A percentile compares a stretch with the other conserved stretches of the same genome.
These are phyloP conservation scores for Zoysia japonica DNA, from an alignment of 176 grass and related monocot species.

Conservation along the genomic window DNA sequence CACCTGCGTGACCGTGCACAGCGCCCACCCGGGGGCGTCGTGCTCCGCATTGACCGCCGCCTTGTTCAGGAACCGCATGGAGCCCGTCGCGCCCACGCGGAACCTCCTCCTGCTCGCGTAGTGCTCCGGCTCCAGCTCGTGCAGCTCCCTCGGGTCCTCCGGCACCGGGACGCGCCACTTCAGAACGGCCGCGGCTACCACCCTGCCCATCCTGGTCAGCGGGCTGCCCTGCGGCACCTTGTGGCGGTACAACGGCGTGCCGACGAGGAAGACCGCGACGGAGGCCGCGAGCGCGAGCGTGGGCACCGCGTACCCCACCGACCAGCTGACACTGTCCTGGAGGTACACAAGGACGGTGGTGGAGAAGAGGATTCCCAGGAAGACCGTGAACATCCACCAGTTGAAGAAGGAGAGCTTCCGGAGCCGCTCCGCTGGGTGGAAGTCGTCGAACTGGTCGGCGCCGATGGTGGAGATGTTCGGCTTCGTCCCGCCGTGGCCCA, in stretches of 20 bases:
- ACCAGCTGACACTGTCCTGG: slow-evolving; percentile 83
- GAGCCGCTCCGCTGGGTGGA: slow-evolving; percentile 62
- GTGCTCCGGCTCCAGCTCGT: slow-evolving; percentile 54
- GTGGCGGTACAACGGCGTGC: slow-evolving; percentile 85
- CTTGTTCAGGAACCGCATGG: slow-evolving; percentile 71
- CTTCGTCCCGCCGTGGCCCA: slow-evolving; percentile 81
- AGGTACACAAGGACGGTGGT: slow-evolving; percentile 81
- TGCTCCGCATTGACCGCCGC: slow-evolving; percentile 37
- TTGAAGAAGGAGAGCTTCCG: slow-evolving; percentile 95
- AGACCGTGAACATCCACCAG: slow-evolving; percentile 94
- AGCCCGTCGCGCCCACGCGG: slow-evolving; percentile 45
- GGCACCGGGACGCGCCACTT: slow-evolving; percentile 43
- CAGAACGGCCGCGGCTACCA: slow-evolving; percentile 47
- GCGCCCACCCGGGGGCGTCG: slow-evolving; percentile 24
- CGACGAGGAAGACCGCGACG: slow-evolving; percentile 65
- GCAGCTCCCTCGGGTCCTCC: slow-evolving; percentile 38
- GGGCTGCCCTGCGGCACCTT: slow-evolving; percentile 75
- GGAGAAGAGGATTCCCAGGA: slow-evolving; percentile 75
- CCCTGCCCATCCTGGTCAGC: slow-evolving; percentile 57
- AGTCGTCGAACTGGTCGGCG: slow-evolving; percentile 92
- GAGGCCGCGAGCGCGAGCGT: slow-evolving; percentile 54
- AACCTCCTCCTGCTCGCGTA: slow-evolving; percentile 46
- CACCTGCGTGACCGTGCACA: slow-evolving; percentile 65
- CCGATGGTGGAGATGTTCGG: slow-evolving; percentile 92
- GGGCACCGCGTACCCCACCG: slow-evolving; percentile 70